Evolutionary conservation across 2,329 filamentous ascomycete species (phyloP), one percentile per base, ranked within the genome.

Genomic region (Epichloe baconii): DNA sequence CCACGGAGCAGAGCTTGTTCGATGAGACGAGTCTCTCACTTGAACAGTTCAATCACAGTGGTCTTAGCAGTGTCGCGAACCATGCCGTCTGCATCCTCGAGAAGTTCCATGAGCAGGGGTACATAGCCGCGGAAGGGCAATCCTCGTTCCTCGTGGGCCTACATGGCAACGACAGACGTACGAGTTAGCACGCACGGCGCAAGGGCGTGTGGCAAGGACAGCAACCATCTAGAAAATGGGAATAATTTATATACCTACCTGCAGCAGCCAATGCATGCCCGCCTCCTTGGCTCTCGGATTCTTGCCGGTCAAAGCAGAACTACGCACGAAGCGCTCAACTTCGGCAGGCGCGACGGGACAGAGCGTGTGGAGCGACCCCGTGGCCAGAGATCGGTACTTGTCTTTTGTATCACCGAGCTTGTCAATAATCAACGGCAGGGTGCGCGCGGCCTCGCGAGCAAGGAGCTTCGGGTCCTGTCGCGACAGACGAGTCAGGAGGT

Each of bases 341-440:
- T 95, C 88, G 43, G 71, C 65, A 2, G 82, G 78, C 17, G 81
- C 78, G 49, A 82, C 79, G 12, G 74, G 75, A 71, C 86, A 93
- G 52, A 96, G 73, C 49, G 93, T 93, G 34, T 77, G 77, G 53
- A 96, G 78, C 17, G 86, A 80, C 64, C 88, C 85, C 44, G 81
- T 73, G 15, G 89, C 87, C 53, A 90, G 76, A 35, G 76, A 71
- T 60, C 90, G 82, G 59, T 89, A 80, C 66, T 89, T 90, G 63
- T 96, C 90, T 66, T 91, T 91, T 57, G 80, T 80, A 64, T 96
- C 91, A 53, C 88, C 89, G 53, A 97, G 77, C 66, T 88, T 86
- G 52, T 96, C 91, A 52, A 89, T 72, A 50, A 96, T 76, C 44
- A 90, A 67, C 4, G 87, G 80, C 55, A 93, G 77, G 8, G 89